These are phyloP conservation scores for Hyaloscypha variabilis DNA, from an alignment of 495 filamentous ascomycete species.

Conservation along the genomic window DNA sequence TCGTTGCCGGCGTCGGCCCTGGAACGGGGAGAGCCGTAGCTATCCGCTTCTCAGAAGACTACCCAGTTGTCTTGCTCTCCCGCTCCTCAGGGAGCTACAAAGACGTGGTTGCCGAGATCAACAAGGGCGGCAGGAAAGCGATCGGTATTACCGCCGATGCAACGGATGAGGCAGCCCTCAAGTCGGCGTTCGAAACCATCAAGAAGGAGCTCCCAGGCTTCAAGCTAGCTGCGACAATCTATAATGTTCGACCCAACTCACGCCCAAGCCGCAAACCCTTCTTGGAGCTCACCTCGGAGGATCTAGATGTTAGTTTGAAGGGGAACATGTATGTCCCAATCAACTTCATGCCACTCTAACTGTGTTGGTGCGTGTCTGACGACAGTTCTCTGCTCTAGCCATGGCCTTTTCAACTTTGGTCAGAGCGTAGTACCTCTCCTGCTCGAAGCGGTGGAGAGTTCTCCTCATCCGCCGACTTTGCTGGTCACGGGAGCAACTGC, in stretches of 20 bases:
- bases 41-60: conserved; percentile 67
- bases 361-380: conserved; percentile 8
- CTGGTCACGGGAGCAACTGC: conserved; percentile 78
- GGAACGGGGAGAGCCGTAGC: conserved; percentile 68
- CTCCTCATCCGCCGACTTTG: conserved; percentile 58
- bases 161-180: conserved; percentile 45
- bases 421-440: conserved; percentile 62
- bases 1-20: conserved; percentile 71
- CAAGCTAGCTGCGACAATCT: conserved; percentile 7
- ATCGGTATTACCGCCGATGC: conserved; percentile 78
- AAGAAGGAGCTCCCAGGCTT: conserved; percentile 4
- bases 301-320: conserved; percentile 11
- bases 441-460: conserved; percentile 41
- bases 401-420: conserved; percentile 65
- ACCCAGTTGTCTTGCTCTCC: conserved; percentile 76
- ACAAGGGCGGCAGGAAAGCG: conserved; percentile 67
- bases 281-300: conserved; percentile 5
- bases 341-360: conserved; percentile 4
- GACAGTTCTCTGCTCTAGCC: conserved; percentile 37
- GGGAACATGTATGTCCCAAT: conserved; percentile 7
- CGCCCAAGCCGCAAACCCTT: conserved; percentile 4
- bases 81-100: conserved; percentile 69
- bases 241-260: conserved; percentile 3
- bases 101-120: conserved; percentile 74
- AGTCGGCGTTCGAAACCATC: conserved; percentile 9